Evolutionary conservation across 2,329 filamentous ascomycete species (phyloP).

Genomic region (Colletotrichum neosansevieriae): DNA sequence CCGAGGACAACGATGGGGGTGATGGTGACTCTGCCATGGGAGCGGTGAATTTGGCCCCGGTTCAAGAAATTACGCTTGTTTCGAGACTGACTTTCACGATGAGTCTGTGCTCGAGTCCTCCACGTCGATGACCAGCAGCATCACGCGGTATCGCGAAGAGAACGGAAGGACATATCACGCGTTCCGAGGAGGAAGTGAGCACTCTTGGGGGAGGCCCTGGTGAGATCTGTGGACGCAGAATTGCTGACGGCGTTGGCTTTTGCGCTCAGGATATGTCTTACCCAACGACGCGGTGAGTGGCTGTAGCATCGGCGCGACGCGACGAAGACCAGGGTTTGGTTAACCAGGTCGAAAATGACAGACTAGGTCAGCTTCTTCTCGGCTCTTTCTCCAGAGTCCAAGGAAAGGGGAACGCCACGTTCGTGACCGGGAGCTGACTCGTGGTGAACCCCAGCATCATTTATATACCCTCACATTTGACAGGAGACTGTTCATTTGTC

Average conservation of each 20-base stretch:
- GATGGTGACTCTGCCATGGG: constrained; percentile 16
- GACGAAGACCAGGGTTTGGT: neutral
- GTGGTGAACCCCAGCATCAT: constrained; percentile 43
- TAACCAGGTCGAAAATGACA: constrained; percentile 43
- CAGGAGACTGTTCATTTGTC: constrained; percentile 43
- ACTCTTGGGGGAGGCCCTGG: neutral
- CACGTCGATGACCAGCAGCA: constrained; percentile 51
- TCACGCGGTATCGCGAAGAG: constrained; percentile 53
- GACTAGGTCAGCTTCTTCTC: constrained; percentile 36
- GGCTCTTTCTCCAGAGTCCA: neutral
- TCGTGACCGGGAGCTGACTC: no score
- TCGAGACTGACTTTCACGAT: neutral
- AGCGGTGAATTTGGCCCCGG: neutral
- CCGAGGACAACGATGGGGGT: neutral
- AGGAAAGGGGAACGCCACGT: no score
- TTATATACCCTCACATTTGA: constrained; percentile 45
- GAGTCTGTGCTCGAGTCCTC: constrained; percentile 44
- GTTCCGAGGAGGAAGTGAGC: constrained; percentile 45
- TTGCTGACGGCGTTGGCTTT: neutral
- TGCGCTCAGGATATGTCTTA: constrained; percentile 43
- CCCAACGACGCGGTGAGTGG: constrained; percentile 45
- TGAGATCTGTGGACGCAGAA: neutral
- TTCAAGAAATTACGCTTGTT: neutral
- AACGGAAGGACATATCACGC: constrained; percentile 55
- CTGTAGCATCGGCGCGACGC: neutral